Base-by-base conservation (phyloP, 306 rosid genomes). In the Vigna mungo region DNA sequence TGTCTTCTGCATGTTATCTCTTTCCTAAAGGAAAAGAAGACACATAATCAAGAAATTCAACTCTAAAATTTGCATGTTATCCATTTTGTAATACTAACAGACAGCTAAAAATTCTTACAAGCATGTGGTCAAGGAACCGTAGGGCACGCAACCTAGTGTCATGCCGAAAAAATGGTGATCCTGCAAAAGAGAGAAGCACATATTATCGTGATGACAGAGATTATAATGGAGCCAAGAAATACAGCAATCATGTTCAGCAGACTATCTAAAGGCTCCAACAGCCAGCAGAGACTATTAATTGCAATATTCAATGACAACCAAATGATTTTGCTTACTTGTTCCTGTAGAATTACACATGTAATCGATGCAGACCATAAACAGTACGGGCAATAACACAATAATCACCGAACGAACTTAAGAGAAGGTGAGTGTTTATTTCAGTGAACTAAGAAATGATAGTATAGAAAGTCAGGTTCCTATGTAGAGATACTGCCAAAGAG, bases 1-100 rank as follows among this genome's bases (percentile, higher is more conserved):
- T 17, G 99, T 87, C 83, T 96, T 96, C 89, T 96, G 99, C 92
- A 96, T 92, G 89, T 96, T 96, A 86, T 96, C 99, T 86, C 99
- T 91, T 87, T 86, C 99, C 99, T 96, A 87, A 84, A 89, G 74
- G 72, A 78, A 86, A 52, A 34, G 55, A 82, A 69, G 68, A 43
- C 64, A 79, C 15, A 0, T 54, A 58, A 79, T 58, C 71, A 53
- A 66, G 52, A 79, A 53, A 44, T 70, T 75, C 67, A 62, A 59
- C 36, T 82, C 27, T 37, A 49, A 77, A 51, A 36, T 82, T 43
- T 30, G 75, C 65, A 77, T 56, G 76, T 55, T 59, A 64, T 46
- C 21, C 10, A 69, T 30, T 61, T 21, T 52, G 54, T 7, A 21
- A 71, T 65, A 70, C 76, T 84, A 69, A 76, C 61, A 83, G 78